Evolutionary conservation across 1,139 yeast genomes (phyloP), one percentile per base, ranked within the genome.

Genomic region (Hansenula sp.): DNA sequence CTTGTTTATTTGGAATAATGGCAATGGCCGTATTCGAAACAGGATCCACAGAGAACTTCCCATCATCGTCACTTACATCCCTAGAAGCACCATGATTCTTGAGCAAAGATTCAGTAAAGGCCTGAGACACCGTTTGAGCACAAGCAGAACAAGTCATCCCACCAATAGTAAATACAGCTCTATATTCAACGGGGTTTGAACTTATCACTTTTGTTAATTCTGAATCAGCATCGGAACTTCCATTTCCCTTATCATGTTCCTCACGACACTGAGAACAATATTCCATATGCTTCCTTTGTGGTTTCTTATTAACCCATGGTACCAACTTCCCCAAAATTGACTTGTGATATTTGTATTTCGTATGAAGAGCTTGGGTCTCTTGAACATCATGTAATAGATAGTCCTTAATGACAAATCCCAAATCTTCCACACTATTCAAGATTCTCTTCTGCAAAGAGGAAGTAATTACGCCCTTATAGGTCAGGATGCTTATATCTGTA

Each of bases 131-230:
- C 0, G 78, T 54, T 17, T 66, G 63, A 1, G 74, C 72, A 59
- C 89, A 82, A 3, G 83, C 66, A 2, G 83, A 74, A 56, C 89
- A 81, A 1, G 86, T 73, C 88, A 83, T 81, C 1, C 86, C 89
- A 6, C 74, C 72, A 40, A 84, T 67, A 6, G 80, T 65, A 45
- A 78, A 74, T 1, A 77, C 73, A 0, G 84, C 89, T 42, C 76
- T 59, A 50, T 60, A 75, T 41, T 65, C 66, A 15, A 52, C 44
- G 12, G 53, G 46, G 21, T 44, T 48, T n/a, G 44, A 50, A 1
- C 56, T 38, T 5, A 48, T 47, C 10, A 48, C 47, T 47, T 51
- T 50, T 11, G 49, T 45, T 16, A 47, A 41, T 11, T 52, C 47
- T 10, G 44, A 48, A 29, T 46, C 53, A 4, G 42, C 42, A 28